Conservation (phyloP, 345 rosid species). For the Hypericum androsaemum region DNA sequence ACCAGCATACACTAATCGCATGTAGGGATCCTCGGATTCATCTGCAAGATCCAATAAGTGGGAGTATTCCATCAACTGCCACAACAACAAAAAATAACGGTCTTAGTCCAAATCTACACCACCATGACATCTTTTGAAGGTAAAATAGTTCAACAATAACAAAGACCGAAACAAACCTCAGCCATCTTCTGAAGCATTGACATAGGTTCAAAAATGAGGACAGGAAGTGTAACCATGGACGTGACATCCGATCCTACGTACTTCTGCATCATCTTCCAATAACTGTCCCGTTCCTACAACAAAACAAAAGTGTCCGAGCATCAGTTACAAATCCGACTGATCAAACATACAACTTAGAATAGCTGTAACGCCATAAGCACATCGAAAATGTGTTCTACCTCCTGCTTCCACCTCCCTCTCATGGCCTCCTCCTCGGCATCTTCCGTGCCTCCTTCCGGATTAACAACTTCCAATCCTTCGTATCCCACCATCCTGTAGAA, state of each 20-base stretch:
- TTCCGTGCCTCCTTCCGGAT: conserved; percentile 93
- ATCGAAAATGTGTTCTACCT: conserved; percentile 28
- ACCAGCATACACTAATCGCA: conserved; percentile 86
- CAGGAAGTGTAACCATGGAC: conserved; percentile 96
- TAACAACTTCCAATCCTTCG: conserved; percentile 83
- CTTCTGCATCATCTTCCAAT: conserved; percentile 95
- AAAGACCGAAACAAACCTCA: conserved; percentile 41
- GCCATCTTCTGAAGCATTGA: conserved; percentile 95
- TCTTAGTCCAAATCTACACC: no score
- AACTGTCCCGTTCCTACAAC: conserved; percentile 67
- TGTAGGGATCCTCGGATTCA: conserved; percentile 78
- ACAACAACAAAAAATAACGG: conserved; percentile 4
- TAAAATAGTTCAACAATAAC: not conserved
- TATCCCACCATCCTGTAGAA: conserved; percentile 39
- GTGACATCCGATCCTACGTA: conserved; percentile 82
- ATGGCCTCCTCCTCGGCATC: conserved; percentile 91
- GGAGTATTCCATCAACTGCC: conserved; percentile 84
- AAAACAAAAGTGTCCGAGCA: conserved; percentile 4
- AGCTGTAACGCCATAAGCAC: not conserved
- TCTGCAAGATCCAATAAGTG: conserved; percentile 74
- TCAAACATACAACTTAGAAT: not conserved
- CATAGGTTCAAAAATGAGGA: conserved; percentile 81
- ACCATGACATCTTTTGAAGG: no score
- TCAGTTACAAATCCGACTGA: not conserved
- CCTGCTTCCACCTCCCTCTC: conserved; percentile 85